Evolutionary conservation across 2,329 filamentous ascomycete genomes (phyloP).

Genomic region (Chalaropsis ovoidea): DNA sequence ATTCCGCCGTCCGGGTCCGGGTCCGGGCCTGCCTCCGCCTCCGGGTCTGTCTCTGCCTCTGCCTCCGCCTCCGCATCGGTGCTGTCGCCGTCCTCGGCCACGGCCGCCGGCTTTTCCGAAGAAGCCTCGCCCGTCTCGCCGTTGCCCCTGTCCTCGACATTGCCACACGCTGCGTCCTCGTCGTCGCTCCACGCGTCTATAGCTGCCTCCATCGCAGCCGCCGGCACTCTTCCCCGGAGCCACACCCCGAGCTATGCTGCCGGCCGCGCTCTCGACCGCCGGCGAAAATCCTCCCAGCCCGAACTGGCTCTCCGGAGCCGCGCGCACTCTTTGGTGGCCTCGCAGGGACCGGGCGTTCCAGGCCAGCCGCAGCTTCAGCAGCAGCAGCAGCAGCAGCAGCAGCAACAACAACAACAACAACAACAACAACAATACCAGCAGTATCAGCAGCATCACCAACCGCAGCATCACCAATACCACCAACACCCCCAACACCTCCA

Average conservation of each 20-base stretch:
- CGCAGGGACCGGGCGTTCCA: conserved; percentile 30
- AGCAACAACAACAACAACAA: conserved; percentile 29
- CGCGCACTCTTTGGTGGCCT: conserved; percentile 36
- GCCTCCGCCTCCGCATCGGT: too few relatives aligned
- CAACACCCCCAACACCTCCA: conserved; percentile 42
- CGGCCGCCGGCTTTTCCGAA: conserved; percentile 10
- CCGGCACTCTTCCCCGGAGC: conserved; percentile 41
- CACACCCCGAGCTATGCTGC: conserved; percentile 54
- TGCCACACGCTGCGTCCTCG: conserved; percentile 15
- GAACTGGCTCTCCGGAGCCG: conserved; percentile 47
- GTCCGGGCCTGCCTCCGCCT: not conserved
- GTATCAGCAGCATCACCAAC: not conserved
- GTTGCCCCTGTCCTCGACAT: not conserved
- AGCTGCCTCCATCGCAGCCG: conserved; percentile 33
- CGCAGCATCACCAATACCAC: conserved; percentile 25
- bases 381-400: conserved; percentile 41
- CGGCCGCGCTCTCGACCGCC: conserved; percentile 46
- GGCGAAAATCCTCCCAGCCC: conserved; percentile 43
- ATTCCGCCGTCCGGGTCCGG: not conserved
- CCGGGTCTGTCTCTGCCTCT: too few relatives aligned
- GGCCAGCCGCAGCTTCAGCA: conserved; percentile 29
- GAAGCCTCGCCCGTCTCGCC: not conserved
- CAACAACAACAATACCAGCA: not conserved
- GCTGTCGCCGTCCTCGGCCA: conserved; percentile 7
- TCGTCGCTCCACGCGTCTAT: conserved; percentile 18